Conservation (phyloP, 139 green algal genomes). For the Haematococcus sp. region DNA sequence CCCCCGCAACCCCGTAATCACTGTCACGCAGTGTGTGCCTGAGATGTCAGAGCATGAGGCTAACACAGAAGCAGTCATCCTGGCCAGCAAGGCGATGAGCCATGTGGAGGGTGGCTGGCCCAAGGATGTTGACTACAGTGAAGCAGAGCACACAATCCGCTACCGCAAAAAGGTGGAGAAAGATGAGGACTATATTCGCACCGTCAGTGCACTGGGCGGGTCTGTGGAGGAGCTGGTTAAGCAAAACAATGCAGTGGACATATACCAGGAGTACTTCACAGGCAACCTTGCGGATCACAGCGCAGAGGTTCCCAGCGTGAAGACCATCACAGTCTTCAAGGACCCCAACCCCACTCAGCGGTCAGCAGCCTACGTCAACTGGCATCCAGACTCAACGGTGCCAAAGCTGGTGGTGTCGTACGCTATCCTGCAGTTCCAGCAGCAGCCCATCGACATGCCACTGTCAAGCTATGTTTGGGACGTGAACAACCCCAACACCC, state of each 20-base stretch:
- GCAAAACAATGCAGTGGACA: conserved; percentile 95
- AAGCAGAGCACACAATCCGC: conserved; percentile 84
- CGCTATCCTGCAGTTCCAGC: conserved; percentile 84
- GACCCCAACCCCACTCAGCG: conserved; percentile 66
- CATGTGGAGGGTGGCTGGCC: conserved; percentile 93
- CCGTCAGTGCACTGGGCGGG: conserved; percentile 61
- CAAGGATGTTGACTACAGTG: conserved; percentile 88
- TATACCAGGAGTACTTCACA: conserved; percentile 94
- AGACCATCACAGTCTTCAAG: conserved; percentile 81
- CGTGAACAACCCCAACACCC: conserved; percentile 79
- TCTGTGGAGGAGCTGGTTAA: conserved; percentile 81
- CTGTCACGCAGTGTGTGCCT: conserved; percentile 65
- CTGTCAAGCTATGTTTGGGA: conserved; percentile 88
- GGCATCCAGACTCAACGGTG: conserved; percentile 75
- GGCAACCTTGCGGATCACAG: conserved; percentile 54
- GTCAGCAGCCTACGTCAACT: conserved; percentile 68
- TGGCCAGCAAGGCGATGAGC: conserved; percentile 70
- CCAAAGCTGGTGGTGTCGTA: conserved; percentile 74
- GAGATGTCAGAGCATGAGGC: conserved; percentile 87
- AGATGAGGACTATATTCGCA: conserved; percentile 93
- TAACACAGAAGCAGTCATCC: conserved; percentile 80
- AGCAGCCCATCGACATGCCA: conserved; percentile 68
- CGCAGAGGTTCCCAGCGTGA: conserved; percentile 63
- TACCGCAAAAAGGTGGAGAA: conserved; percentile 89
- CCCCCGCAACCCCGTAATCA: conserved; percentile 66